These are phyloP conservation scores for Cupressus sempervirens DNA, from an alignment of 75 land plant genomes.

Conservation along the genomic window DNA sequence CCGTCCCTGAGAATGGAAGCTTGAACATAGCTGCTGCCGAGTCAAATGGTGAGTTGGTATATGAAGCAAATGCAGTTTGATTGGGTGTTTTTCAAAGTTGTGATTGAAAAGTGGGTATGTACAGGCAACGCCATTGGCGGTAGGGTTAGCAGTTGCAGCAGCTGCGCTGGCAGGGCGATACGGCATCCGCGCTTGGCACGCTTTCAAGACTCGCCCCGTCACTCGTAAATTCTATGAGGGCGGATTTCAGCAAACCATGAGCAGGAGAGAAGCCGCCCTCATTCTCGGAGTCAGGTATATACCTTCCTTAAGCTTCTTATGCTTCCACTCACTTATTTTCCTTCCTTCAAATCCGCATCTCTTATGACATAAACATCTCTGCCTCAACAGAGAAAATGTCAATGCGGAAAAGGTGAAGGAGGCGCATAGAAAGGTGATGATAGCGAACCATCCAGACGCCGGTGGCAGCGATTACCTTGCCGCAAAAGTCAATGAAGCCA, in stretches of 20 bases:
- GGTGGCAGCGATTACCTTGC: conserved; percentile 72
- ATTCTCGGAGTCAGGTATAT: conserved; percentile 78
- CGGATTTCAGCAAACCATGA: conserved; percentile 76
- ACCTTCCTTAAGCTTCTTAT: neutral
- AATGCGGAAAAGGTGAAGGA: conserved; percentile 53
- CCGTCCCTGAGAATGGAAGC: no score
- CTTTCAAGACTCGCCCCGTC: conserved; percentile 59
- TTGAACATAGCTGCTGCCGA: no score
- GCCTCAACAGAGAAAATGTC: conserved; percentile 29
- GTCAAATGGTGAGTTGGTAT: no score
- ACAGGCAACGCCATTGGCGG: conserved; percentile 52
- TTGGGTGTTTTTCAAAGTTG: no score
- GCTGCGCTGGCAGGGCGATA: conserved; percentile 63
- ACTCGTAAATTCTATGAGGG: conserved; percentile 71
- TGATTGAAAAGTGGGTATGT: neutral
- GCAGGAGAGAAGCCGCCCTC: conserved; percentile 72
- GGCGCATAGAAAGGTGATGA: conserved; percentile 64
- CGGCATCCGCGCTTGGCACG: conserved; percentile 63
- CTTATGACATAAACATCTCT: no score
- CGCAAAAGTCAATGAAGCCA: conserved; percentile 67
- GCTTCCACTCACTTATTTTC: no score
- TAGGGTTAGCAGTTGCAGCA: conserved; percentile 62
- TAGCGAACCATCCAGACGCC: conserved; percentile 69
- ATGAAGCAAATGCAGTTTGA: no score
- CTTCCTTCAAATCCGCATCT: no score